Percentiles rank a stretch among this genome's conserved stretches.
phyloP scores from a whole-genome alignment of 2,329 filamentous ascomycete genomes.

The Dactylellina drechsleri region DNA sequence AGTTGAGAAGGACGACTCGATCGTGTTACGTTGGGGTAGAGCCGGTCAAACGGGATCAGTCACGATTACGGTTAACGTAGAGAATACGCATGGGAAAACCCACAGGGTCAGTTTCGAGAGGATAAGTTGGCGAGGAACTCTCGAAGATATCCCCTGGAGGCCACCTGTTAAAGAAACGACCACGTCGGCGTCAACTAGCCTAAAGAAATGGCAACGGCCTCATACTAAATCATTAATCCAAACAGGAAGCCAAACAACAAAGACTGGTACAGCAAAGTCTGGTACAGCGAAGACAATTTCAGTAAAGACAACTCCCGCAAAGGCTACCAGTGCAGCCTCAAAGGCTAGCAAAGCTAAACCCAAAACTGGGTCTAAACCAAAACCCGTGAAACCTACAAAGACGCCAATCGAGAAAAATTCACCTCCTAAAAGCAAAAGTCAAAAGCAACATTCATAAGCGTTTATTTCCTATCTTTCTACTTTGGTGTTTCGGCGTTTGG shows the following conservation, averaged over 20 bases:
- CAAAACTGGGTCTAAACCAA: neutral
- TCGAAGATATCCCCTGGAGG: slow-evolving; percentile 38
- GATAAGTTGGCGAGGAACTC: slow-evolving; percentile 48
- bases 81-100: slow-evolving; percentile 39
- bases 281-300: neutral
- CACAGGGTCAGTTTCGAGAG: slow-evolving; percentile 51
- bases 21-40: slow-evolving; percentile 39
- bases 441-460: neutral
- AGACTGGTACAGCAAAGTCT: too few relatives aligned
- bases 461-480: neutral
- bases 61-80: slow-evolving; percentile 44
- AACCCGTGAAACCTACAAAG: neutral
- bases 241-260: too few relatives aligned
- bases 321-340: neutral
- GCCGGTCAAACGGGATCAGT: slow-evolving; percentile 43
- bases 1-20: slow-evolving; percentile 66
- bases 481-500: too few relatives aligned
- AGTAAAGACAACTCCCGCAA: neutral
- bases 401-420: neutral
- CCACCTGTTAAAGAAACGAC: slow-evolving; percentile 22
- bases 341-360: neutral
- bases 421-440: neutral
- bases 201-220: slow-evolving; percentile 10
- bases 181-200: slow-evolving; percentile 11
- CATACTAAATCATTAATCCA: neutral